Evolutionary conservation across 1,139 yeast genomes (phyloP).

Genomic region (Taphrina betulina): DNA sequence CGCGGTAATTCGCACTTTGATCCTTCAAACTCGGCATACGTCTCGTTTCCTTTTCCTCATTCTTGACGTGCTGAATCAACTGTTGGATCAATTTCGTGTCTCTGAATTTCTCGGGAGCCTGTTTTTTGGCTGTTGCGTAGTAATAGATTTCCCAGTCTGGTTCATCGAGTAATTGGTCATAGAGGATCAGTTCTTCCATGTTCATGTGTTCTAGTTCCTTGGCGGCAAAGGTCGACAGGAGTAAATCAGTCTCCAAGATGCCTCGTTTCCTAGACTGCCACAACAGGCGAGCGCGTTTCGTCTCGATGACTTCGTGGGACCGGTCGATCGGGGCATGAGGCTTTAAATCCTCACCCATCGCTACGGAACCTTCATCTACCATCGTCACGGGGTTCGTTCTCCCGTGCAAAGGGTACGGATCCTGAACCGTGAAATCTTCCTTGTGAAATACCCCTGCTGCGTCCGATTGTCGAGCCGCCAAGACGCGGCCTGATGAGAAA

Average conservation of each 20-base stretch:
- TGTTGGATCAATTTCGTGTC: slow-evolving; percentile 60
- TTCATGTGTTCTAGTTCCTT: slow-evolving; percentile 60
- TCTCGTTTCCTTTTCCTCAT: slow-evolving; percentile 67
- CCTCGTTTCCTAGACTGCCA: slow-evolving; percentile 96
- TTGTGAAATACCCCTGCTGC: slow-evolving; percentile 30
- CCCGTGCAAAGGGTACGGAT: slow-evolving; percentile 28
- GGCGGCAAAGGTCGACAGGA: slow-evolving; percentile 82
- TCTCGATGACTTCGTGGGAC: slow-evolving; percentile 67
- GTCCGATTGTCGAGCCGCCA: slow-evolving; percentile 1
- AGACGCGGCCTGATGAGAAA: not conserved
- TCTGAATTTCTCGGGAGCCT: slow-evolving; percentile 78
- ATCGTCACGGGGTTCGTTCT: slow-evolving; percentile 23
- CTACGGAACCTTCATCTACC: slow-evolving; percentile 20
- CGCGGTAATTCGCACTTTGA: slow-evolving; percentile 25
- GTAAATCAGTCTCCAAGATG: slow-evolving; percentile 84
- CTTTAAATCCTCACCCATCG: slow-evolving; percentile 24
- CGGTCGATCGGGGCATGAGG: slow-evolving; percentile 33
- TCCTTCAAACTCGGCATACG: slow-evolving; percentile 73
- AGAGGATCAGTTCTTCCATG: slow-evolving; percentile 74
- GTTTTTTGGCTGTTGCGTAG: slow-evolving; percentile 82
- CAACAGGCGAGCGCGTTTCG: slow-evolving; percentile 77
- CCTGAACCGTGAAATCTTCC: slow-evolving; percentile 23
- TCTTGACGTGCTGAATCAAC: slow-evolving; percentile 73
- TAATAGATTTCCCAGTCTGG: slow-evolving; percentile 98
- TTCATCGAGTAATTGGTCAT: slow-evolving; percentile 75